These are phyloP conservation scores for Hamigera avellanea DNA, from an alignment of 495 filamentous ascomycete species.

Conservation along the genomic window DNA sequence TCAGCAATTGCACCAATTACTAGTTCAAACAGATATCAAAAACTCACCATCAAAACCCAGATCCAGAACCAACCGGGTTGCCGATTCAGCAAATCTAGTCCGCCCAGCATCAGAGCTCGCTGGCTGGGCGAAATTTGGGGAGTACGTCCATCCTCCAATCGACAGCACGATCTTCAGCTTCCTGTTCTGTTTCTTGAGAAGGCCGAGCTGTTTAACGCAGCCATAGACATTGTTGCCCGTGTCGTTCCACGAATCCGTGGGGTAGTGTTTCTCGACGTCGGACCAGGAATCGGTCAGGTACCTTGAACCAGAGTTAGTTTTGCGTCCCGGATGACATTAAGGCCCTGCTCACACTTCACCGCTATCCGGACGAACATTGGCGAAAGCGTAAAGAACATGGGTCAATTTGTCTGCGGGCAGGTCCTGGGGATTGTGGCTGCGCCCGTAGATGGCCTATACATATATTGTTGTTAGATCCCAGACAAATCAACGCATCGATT, in stretches of 20 bases:
- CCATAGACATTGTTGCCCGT: slow-evolving; percentile 7
- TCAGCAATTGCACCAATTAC: slow-evolving; percentile 4
- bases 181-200: slow-evolving; percentile 80
- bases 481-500: background rate
- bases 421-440: slow-evolving; percentile 77
- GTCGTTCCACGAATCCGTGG: slow-evolving; percentile 9
- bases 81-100: slow-evolving; percentile 56
- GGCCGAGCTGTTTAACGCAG: slow-evolving; percentile 85
- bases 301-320: no score
- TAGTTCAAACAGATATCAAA: background rate
- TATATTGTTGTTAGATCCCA: background rate
- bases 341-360: slow-evolving; percentile 77
- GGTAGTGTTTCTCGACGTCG: slow-evolving; percentile 78
- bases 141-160: slow-evolving; percentile 96
- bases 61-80: slow-evolving; percentile 58
- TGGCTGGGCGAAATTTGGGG: slow-evolving; percentile 68
- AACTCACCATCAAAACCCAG: slow-evolving; percentile 46
- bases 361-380: slow-evolving; percentile 60
- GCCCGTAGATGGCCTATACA: slow-evolving; percentile 70
- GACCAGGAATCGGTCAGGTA: slow-evolving; percentile 77
- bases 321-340: no score
- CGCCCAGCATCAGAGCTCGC: slow-evolving; percentile 50
- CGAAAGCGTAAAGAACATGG: slow-evolving; percentile 86
- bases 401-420: slow-evolving; percentile 81
- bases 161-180: slow-evolving; percentile 85